Percentiles rank a stretch among this genome's conserved stretches.
phyloP scores from a whole-genome alignment of 768 basidiomycete genomes.

The Bullera alba region DNA sequence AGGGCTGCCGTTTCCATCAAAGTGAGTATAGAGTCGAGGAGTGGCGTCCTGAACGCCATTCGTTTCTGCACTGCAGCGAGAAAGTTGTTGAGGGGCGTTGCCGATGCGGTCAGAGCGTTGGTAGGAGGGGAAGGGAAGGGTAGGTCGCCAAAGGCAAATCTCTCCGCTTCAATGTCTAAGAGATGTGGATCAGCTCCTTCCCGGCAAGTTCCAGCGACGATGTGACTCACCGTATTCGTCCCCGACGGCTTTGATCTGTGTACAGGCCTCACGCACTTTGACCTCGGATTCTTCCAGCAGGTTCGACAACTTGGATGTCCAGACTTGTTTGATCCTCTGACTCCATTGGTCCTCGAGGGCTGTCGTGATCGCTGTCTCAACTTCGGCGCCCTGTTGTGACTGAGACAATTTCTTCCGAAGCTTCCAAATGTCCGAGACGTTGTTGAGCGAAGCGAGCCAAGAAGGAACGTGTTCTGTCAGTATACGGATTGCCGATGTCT shows the following conservation, averaged over 20 bases:
- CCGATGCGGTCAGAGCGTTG: constrained; percentile 10
- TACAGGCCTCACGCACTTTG: constrained; percentile 6
- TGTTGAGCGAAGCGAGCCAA: constrained; percentile 22
- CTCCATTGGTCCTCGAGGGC: constrained; percentile 29
- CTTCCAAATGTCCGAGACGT: constrained; percentile 26
- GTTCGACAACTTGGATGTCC: constrained; percentile 16
- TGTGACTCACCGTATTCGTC: constrained; percentile 9
- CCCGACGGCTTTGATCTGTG: not conserved
- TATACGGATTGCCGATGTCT: constrained; percentile 8
- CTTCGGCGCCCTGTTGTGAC: constrained; percentile 6
- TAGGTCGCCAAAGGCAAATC: constrained; percentile 25
- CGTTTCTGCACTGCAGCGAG: constrained; percentile 15
- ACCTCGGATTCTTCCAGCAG: constrained; percentile 11
- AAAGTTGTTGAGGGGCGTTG: constrained; percentile 18
- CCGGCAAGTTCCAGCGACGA: not conserved
- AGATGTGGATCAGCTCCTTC: not conserved
- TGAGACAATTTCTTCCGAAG: constrained; percentile 6
- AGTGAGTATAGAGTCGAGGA: constrained; percentile 21
- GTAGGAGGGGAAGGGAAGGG: constrained; percentile 27
- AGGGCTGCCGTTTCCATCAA: constrained; percentile 16
- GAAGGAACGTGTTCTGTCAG: constrained; percentile 18
- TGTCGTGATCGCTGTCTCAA: constrained; percentile 13
- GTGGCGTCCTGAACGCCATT: constrained; percentile 17
- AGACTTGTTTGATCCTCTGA: constrained; percentile 18
- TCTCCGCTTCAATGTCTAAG: constrained; percentile 12